Percentiles rank a stretch among this genome's conserved stretches.
Conservation (phyloP, 495 filamentous ascomycete species). For the Penicillium waksmanii region DNA sequence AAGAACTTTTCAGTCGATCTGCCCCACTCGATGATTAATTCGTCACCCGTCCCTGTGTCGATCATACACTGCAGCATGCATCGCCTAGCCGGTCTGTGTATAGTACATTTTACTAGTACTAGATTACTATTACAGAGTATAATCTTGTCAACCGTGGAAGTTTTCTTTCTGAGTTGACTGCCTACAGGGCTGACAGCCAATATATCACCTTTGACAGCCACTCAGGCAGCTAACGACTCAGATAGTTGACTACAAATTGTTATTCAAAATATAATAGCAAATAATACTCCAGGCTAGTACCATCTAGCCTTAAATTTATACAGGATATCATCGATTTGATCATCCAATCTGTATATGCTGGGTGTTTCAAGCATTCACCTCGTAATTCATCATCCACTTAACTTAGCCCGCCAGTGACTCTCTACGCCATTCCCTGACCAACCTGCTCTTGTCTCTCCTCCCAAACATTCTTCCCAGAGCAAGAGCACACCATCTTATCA, state of each 20-base stretch:
- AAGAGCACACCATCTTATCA: slow-evolving; percentile 94
- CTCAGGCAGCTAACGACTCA: too few relatives aligned
- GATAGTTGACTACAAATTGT: too few relatives aligned
- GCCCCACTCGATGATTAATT: slow-evolving; percentile 17
- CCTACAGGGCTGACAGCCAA: too few relatives aligned
- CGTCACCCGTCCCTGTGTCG: slow-evolving; percentile 8
- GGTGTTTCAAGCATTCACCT: slow-evolving; percentile 16
- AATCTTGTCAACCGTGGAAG: too few relatives aligned
- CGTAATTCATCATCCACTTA: slow-evolving; percentile 1
- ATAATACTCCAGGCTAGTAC: too few relatives aligned
- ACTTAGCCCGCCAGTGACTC: neutral
- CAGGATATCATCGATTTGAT: neutral
- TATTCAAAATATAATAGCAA: too few relatives aligned
- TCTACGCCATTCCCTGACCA: slow-evolving; percentile 77
- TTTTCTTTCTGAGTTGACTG: too few relatives aligned
- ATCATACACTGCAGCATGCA: slow-evolving; percentile 4
- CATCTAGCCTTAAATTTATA: too few relatives aligned
- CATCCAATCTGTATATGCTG: slow-evolving; percentile 5
- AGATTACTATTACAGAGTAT: neutral
- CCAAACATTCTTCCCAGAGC: slow-evolving; percentile 97
- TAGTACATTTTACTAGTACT: neutral
- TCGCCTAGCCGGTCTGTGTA: neutral
- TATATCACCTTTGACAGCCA: too few relatives aligned
- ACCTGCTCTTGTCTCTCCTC: slow-evolving; percentile 93
- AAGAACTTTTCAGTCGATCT: slow-evolving; percentile 9